These are phyloP conservation scores for Wickerhamiella hasegawae DNA, from an alignment of 805 yeast genomes.

Conservation along the genomic window DNA sequence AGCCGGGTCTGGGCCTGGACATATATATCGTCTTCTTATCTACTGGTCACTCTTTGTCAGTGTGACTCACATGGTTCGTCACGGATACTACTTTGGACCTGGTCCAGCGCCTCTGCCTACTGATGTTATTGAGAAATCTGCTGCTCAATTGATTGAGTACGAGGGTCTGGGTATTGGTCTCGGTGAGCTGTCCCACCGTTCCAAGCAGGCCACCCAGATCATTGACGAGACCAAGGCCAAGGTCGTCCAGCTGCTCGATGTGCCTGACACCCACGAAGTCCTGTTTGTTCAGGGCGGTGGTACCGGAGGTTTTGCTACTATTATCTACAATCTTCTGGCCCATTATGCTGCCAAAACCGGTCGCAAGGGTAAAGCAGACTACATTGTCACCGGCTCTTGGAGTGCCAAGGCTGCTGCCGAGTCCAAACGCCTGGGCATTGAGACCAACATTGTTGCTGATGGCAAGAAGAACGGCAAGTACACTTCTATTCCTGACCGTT, in stretches of 20 bases:
- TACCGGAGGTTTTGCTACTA: constrained; percentile 83
- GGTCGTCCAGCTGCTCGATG: constrained; percentile 43
- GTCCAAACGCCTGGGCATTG: constrained; percentile 67
- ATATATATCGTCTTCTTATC: too few relatives aligned
- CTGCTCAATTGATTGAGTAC: constrained; percentile 62
- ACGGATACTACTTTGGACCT: constrained; percentile 69
- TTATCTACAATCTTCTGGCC: constrained; percentile 70
- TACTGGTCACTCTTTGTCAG: too few relatives aligned
- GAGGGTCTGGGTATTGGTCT: constrained; percentile 63
- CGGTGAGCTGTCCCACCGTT: constrained; percentile 94
- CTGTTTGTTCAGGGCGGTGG: constrained; percentile 98
- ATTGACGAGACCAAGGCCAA: constrained; percentile 62
- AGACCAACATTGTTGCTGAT: constrained; percentile 51
- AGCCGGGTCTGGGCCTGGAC: too few relatives aligned
- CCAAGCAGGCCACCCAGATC: constrained; percentile 61
- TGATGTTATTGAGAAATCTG: constrained; percentile 71
- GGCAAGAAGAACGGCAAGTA: constrained; percentile 43
- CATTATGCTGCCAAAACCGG: constrained; percentile 57
- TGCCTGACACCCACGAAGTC: constrained; percentile 89
- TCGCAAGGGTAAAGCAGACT: constrained; percentile 64
- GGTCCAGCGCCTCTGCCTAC: constrained; percentile 94
- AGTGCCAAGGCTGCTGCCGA: constrained; percentile 78
- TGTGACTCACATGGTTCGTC: too few relatives aligned
- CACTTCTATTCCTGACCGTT: constrained; percentile 48
- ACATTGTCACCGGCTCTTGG: constrained; percentile 89